These are phyloP conservation scores for Sporothrix luriei DNA, from an alignment of 2,329 filamentous ascomycete genomes.

Conservation along the genomic window DNA sequence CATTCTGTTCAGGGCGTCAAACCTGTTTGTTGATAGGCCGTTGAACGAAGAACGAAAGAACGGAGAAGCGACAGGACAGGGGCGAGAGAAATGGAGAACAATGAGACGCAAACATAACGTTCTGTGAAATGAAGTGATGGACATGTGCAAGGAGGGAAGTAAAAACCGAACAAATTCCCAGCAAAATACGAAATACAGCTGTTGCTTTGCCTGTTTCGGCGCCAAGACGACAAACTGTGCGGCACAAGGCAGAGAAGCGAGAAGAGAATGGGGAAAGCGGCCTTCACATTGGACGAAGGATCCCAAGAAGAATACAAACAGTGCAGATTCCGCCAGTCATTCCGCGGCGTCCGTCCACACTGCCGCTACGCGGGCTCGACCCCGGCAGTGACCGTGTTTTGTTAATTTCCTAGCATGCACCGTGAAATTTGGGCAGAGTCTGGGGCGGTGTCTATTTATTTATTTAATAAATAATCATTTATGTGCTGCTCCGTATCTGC, in stretches of 20 bases:
- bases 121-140: background rate
- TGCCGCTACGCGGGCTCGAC: background rate
- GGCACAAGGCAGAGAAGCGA: conserved; percentile 18
- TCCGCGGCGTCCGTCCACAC: background rate
- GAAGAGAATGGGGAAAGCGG: background rate
- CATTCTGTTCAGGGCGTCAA: background rate
- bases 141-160: background rate
- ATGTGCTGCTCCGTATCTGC: background rate
- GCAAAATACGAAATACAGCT: conserved; percentile 9
- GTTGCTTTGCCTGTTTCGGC: background rate
- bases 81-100: background rate
- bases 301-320: background rate
- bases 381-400: conserved; percentile 2
- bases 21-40: background rate
- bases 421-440: conserved; percentile 6
- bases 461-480: no score
- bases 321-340: background rate
- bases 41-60: background rate
- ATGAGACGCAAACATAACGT: background rate
- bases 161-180: conserved; percentile 11
- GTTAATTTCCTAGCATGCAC: background rate
- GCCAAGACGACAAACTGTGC: conserved; percentile 18
- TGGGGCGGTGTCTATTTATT: background rate
- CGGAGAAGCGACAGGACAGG: background rate
- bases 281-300: background rate